phyloP scores from a whole-genome alignment of 768 basidiomycete species.

The Stropharia rugosoannulata region DNA sequence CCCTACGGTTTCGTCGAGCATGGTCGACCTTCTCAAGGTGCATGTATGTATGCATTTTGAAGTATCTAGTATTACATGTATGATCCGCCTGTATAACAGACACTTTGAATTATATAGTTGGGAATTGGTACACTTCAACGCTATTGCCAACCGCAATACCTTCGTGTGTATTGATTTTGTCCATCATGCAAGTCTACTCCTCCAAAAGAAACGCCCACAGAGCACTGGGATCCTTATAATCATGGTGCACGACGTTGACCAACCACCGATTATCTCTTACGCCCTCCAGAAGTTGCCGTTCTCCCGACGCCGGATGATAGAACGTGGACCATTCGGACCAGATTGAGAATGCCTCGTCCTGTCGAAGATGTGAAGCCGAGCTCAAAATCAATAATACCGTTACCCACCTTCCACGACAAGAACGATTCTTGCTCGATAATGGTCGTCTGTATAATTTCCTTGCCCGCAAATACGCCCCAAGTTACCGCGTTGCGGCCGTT shows the following conservation, averaged over 20 bases:
- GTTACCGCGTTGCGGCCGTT: slow-evolving; percentile 92
- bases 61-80: too few relatives aligned
- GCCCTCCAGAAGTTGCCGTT: slow-evolving; percentile 69
- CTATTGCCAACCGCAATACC: background rate
- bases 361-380: slow-evolving; percentile 6
- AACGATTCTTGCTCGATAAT: slow-evolving; percentile 96
- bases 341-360: slow-evolving; percentile 96
- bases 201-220: slow-evolving; percentile 84
- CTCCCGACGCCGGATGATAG: slow-evolving; percentile 73
- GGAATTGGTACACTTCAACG: too few relatives aligned
- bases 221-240: slow-evolving; percentile 76
- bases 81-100: too few relatives aligned
- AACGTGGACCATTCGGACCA: slow-evolving; percentile 95
- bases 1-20: too few relatives aligned
- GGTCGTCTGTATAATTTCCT: slow-evolving; percentile 94
- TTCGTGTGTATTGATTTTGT: background rate
- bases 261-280: slow-evolving; percentile 82
- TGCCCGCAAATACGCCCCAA: slow-evolving; percentile 97
- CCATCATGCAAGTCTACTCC: slow-evolving; percentile 13
- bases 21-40: too few relatives aligned
- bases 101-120: too few relatives aligned
- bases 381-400: background rate
- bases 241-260: slow-evolving; percentile 90
- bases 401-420: slow-evolving; percentile 90
- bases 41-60: too few relatives aligned